These are phyloP conservation scores for Tulasnella sp. DNA, from an alignment of 768 basidiomycete species.

Conservation along the genomic window DNA sequence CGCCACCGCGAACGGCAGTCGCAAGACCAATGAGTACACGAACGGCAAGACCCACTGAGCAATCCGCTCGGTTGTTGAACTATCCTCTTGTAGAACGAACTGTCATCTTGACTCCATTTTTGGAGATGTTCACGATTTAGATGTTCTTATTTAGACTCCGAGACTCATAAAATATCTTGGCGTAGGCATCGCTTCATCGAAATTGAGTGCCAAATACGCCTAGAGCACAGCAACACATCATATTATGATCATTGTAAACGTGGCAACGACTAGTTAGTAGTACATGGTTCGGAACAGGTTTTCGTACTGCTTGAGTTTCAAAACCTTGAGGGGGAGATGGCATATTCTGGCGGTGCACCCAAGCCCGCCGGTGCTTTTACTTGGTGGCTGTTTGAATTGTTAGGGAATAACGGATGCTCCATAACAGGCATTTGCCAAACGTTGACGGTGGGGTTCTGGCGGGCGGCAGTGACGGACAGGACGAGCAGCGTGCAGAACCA, in stretches of 20 bases:
- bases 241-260: no score
- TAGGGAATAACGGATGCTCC: neutral
- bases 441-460: neutral
- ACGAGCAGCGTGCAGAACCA: neutral
- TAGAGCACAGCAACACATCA: neutral
- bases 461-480: neutral
- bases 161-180: neutral
- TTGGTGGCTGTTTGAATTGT: neutral
- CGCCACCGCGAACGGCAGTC: neutral
- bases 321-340: no score
- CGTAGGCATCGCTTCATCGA: no score
- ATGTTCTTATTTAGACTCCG: neutral
- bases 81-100: no score
- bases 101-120: neutral
- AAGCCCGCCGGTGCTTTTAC: neutral
- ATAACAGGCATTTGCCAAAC: slow-evolving; percentile 1
- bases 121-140: neutral
- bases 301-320: no score
- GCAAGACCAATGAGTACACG: neutral
- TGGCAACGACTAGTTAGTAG: no score
- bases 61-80: no score
- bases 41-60: neutral
- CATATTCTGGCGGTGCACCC: neutral
- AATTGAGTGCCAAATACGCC: no score
- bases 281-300: no score